Base-by-base conservation (phyloP, 164 flowering plant species). In the Cinnamomum chago region DNA sequence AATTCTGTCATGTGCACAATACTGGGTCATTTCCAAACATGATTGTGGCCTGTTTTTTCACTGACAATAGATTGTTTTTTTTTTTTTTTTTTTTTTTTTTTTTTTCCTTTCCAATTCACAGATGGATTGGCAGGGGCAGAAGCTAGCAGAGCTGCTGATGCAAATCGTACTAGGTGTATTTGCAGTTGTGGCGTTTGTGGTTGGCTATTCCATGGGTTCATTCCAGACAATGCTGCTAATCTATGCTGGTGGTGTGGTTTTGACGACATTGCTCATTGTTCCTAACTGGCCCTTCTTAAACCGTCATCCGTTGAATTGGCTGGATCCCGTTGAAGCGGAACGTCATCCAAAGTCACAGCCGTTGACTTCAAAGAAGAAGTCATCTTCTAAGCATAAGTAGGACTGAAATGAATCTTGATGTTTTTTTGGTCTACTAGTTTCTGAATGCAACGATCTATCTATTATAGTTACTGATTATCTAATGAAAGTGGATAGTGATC, bases 61-160 rank as follows among this genome's bases (percentile, higher is more conserved):
- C 35, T 33, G 35, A 33, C 35, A 33, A 33, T 33, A 5, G 5
- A 33, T 5, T 33, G 35, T 5, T 6, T 68, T 12, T 22, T 3
- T 25, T 1, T 1, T 28, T 28, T 28, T 28, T 28, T 28, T 52
- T 67, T 6, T 69, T 3, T 9, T 2, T n/a, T n/a, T n/a, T n/a
- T n/a, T n/a, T n/a, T n/a, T n/a, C n/a, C n/a, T n/a, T n/a, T 40
- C 30, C 50, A 24, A 47, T 25, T 75, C 51, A 2, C 67, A 82
- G 84, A 94, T 94, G 99, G 97, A 93, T 85, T 95, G 99, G 99
- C 93, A 92, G 86, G 99, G 99, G 67, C 99, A 95, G 77, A 95
- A 89, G 82, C 80, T 89, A 24, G 88, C 95, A 50, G 99, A 95
- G 86, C 90, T 89, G 76, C 73, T 92, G 85, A 91, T 95, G 97